These are phyloP conservation scores for Esteya vermicola DNA, from an alignment of 2,329 filamentous ascomycete species.

Conservation along the genomic window DNA sequence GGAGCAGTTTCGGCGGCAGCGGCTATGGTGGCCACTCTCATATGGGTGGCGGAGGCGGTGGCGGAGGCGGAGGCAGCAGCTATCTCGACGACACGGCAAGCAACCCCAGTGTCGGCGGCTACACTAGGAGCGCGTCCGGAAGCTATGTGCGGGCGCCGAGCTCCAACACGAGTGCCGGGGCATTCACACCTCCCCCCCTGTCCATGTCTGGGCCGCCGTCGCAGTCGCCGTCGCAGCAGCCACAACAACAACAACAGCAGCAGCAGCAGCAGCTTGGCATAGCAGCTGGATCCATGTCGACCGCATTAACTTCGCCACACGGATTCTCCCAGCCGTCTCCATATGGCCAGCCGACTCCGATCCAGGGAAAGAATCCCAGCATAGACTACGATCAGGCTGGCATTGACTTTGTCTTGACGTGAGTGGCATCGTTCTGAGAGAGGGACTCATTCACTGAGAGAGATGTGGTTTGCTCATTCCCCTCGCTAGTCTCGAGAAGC, in stretches of 20 bases:
- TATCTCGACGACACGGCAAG: conserved; percentile 27
- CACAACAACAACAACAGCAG: conserved; percentile 2
- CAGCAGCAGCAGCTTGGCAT: conserved; percentile 3
- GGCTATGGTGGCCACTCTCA: conserved; percentile 8
- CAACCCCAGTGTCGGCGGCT: conserved; percentile 31
- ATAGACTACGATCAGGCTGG: conserved; percentile 70
- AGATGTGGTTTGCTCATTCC: background rate
- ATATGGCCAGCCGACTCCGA: too few relatives aligned
- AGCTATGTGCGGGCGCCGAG: conserved; percentile 40
- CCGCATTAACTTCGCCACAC: too few relatives aligned
- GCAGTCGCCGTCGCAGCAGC: conserved; percentile 3
- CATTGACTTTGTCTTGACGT: conserved; percentile 86
- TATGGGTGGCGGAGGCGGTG: too few relatives aligned
- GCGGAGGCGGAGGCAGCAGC: conserved; percentile 12
- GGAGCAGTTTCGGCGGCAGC: conserved; percentile 1
- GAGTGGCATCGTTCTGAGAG: conserved; percentile 36
- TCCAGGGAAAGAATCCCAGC: conserved; percentile 22
- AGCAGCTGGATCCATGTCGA: too few relatives aligned
- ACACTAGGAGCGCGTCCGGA: conserved; percentile 44
- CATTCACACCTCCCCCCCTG: conserved; percentile 31
- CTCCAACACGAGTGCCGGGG: conserved; percentile 21
- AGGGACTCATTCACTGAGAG: too few relatives aligned
- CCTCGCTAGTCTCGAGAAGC: conserved; percentile 59
- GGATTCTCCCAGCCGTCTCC: too few relatives aligned
- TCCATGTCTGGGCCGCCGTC: conserved; percentile 4